Evolutionary conservation across 2,329 filamentous ascomycete species (phyloP).

Genomic region (Penicillium corylophilum): DNA sequence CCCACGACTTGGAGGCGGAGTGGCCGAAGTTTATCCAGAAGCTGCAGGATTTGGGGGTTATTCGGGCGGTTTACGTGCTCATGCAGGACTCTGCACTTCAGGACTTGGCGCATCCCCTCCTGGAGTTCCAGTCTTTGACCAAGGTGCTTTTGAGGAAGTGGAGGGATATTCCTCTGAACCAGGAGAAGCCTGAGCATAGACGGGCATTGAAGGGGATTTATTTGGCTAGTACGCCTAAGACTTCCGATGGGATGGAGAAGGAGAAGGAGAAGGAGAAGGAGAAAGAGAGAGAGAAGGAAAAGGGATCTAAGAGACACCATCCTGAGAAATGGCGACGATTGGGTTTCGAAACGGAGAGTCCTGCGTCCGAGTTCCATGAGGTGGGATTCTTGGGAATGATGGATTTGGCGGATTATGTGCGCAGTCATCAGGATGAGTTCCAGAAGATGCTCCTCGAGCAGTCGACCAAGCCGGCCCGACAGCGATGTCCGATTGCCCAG

Average conservation of each 20-base stretch:
- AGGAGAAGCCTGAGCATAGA: constrained; percentile 85
- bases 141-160: constrained; percentile 86
- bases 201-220: constrained; percentile 83
- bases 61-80: constrained; percentile 84
- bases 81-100: constrained; percentile 94
- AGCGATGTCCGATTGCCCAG: constrained; percentile 82
- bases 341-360: constrained; percentile 88
- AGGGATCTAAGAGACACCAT: constrained; percentile 70
- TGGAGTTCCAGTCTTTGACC: constrained; percentile 90
- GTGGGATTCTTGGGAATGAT: constrained; percentile 94
- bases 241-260: constrained; percentile 31
- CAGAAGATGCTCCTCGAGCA: constrained; percentile 92
- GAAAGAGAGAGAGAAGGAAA: constrained; percentile 43
- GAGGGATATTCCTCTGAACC: constrained; percentile 78
- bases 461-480: constrained; percentile 65
- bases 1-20: constrained; percentile 72
- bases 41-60: constrained; percentile 87
- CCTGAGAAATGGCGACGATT: constrained; percentile 90
- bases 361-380: constrained; percentile 77
- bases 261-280: constrained; percentile 29
- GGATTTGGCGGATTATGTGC: constrained; percentile 91
- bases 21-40: constrained; percentile 96
- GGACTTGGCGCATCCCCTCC: constrained; percentile 81
- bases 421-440: constrained; percentile 87
- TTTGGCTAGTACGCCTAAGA: constrained; percentile 65